Conservation (phyloP, 805 yeast genomes). For the Metschnikowia baotianmanensis region DNA sequence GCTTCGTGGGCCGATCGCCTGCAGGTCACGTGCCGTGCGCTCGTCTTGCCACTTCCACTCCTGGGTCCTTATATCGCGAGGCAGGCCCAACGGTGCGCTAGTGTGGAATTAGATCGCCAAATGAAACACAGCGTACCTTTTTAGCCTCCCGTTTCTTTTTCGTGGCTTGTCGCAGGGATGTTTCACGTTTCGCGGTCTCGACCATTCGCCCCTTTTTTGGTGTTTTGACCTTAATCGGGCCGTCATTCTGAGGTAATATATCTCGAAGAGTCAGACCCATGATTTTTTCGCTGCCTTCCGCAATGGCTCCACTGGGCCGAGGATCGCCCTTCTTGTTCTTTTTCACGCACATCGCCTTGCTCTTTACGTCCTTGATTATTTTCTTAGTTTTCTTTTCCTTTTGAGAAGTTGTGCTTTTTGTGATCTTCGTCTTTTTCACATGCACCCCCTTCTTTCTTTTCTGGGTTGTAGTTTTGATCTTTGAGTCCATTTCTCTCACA, state of each 20-base stretch:
- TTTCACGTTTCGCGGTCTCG: not conserved
- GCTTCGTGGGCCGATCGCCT: constrained; percentile 2
- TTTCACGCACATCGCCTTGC: not conserved
- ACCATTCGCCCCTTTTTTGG: not conserved
- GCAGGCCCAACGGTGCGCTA: not conserved
- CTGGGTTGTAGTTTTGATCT: too few relatives aligned
- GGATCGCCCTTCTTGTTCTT: not conserved
- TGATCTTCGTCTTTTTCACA: too few relatives aligned
- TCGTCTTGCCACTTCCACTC: not conserved
- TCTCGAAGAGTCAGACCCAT: too few relatives aligned
- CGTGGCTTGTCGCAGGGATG: not conserved
- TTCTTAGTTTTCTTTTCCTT: not conserved
- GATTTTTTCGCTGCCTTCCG: not conserved
- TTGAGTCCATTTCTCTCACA: too few relatives aligned
- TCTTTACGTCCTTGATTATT: not conserved
- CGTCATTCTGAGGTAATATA: too few relatives aligned
- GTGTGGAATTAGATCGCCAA: constrained; percentile 7
- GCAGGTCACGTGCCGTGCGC: constrained; percentile 6
- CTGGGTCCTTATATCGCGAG: not conserved
- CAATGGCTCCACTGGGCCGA: not conserved
- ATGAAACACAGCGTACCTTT: constrained; percentile 12
- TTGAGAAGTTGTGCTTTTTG: not conserved
- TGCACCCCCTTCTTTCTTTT: too few relatives aligned
- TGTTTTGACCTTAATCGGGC: too few relatives aligned
- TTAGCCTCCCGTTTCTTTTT: constrained; percentile 3